Conservation (phyloP, 345 rosid genomes). For the Cardiospermum halicacabum region DNA sequence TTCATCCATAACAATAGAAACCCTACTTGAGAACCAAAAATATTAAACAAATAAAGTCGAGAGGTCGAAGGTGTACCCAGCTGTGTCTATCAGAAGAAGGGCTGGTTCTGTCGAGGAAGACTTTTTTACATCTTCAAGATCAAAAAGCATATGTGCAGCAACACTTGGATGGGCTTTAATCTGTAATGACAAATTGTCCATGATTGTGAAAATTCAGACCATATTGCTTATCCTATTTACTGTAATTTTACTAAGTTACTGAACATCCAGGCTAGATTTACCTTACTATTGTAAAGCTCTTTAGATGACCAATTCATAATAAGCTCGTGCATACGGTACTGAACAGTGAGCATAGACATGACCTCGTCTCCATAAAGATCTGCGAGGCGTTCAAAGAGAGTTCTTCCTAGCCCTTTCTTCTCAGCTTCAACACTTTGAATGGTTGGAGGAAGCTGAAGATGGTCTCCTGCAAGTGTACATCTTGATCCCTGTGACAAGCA, state of each 20-base stretch:
- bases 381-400: constrained; percentile 90
- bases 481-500: constrained; percentile 60
- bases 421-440: constrained; percentile 93
- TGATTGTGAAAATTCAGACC: not conserved
- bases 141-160: constrained; percentile 78
- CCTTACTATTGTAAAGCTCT: constrained; percentile 82
- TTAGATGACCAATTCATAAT: constrained; percentile 96
- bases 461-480: constrained; percentile 94
- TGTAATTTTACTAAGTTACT: constrained; percentile 8
- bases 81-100: constrained; percentile 73
- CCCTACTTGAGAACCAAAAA: not conserved
- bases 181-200: constrained; percentile 25
- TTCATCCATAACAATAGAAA: constrained; percentile 2
- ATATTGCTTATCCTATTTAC: not conserved
- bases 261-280: constrained; percentile 17
- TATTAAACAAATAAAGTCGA: constrained; percentile 1
- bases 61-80: constrained; percentile 47
- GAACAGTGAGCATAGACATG: constrained; percentile 87
- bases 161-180: constrained; percentile 81
- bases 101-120: constrained; percentile 78
- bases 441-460: constrained; percentile 97
- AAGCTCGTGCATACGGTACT: constrained; percentile 96
- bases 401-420: constrained; percentile 85
- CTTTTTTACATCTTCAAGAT: constrained; percentile 63
- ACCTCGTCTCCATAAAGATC: constrained; percentile 76